phyloP scores from a whole-genome alignment of 306 rosid species.

The Herpetospermum pedunculosum region DNA sequence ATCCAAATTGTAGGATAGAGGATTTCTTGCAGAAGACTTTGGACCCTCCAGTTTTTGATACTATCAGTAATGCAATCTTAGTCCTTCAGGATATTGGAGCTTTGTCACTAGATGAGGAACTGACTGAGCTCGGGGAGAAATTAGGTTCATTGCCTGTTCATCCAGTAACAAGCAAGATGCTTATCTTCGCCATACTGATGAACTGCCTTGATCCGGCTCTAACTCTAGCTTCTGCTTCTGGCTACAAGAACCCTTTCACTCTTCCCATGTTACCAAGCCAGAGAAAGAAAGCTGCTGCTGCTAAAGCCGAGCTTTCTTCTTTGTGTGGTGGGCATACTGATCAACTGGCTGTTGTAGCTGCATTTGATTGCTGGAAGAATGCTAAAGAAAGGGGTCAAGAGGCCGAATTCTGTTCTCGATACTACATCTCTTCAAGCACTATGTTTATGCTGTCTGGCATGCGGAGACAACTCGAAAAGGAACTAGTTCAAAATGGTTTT shows the following conservation, averaged over 20 bases:
- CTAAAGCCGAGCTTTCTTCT: slow-evolving; percentile 56
- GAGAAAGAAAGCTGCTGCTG: slow-evolving; percentile 46
- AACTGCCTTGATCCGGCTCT: slow-evolving; percentile 94
- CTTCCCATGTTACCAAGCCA: slow-evolving; percentile 60
- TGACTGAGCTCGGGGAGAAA: slow-evolving; percentile 78
- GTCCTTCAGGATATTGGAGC: slow-evolving; percentile 95
- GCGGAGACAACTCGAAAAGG: slow-evolving; percentile 68
- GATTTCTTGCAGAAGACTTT: slow-evolving; percentile 63
- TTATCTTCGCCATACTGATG: slow-evolving; percentile 73
- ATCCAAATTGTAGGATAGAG: slow-evolving; percentile 58
- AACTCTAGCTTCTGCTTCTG: slow-evolving; percentile 85
- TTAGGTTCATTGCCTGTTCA: slow-evolving; percentile 89
- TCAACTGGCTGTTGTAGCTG: slow-evolving; percentile 78
- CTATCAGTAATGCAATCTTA: slow-evolving; percentile 56
- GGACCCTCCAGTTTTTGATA: slow-evolving; percentile 81
- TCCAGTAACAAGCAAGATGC: slow-evolving; percentile 85
- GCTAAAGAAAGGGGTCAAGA: slow-evolving; percentile 50
- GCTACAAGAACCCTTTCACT: slow-evolving; percentile 71
- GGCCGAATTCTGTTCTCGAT: slow-evolving; percentile 44
- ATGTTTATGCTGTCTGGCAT: slow-evolving; percentile 64
- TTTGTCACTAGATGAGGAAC: slow-evolving; percentile 54
- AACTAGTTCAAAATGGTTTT: slow-evolving; percentile 60
- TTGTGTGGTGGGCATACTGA: slow-evolving; percentile 76
- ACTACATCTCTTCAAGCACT: slow-evolving; percentile 42
- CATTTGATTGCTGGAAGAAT: slow-evolving; percentile 70